Evolutionary conservation across 2,329 filamentous ascomycete species (phyloP), one percentile per base, ranked within the genome.

Genomic region (Talaromyces sp.): DNA sequence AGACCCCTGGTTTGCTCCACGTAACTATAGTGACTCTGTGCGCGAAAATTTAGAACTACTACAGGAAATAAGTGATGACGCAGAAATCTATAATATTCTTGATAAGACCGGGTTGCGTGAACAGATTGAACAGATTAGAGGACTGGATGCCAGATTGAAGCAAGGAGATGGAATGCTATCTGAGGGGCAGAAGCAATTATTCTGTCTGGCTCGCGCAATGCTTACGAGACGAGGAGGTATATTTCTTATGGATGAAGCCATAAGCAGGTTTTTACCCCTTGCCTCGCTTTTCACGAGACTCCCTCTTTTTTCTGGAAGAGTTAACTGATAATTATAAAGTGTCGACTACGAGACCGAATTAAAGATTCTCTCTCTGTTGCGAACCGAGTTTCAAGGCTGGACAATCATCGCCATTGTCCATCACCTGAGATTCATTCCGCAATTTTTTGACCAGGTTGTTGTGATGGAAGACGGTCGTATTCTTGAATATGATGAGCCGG

Each of bases 181-280:
- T 5, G 81, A 84, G 41, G 88, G 88, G 0, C 87, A 90, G 72
- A 82, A 82, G 52, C 88, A 90, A 70, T 79, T 90, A 0, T 87
- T 90, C 68, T 87, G 83, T 67, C 80, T 90, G 1, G 87, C 85
- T 0, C 76, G 87, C 0, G 87, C 86, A 0, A 79, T 89, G 17
- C 73, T 90, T 41, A 63, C 50, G 7, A 76, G 83, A 13, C 70
- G 74, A 7, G 75, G 78, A 50, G 78, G 75, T 27, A 75, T 82
- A 63, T 73, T 82, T 15, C 75, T 82, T 39, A 73, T 82, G 39
- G 80, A 82, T 64, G 80, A 82, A 69, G 72, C 73, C 37, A 74
- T 71, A 33, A 75, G 73, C 73, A 75, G 72, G 73, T 75, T 67
- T 69, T 69, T 71, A 9, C 33, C 49, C 35, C 35, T 37, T 9